Conservation (phyloP, 2,329 filamentous ascomycete genomes). For the Fonsecaea pedrosoi region DNA sequence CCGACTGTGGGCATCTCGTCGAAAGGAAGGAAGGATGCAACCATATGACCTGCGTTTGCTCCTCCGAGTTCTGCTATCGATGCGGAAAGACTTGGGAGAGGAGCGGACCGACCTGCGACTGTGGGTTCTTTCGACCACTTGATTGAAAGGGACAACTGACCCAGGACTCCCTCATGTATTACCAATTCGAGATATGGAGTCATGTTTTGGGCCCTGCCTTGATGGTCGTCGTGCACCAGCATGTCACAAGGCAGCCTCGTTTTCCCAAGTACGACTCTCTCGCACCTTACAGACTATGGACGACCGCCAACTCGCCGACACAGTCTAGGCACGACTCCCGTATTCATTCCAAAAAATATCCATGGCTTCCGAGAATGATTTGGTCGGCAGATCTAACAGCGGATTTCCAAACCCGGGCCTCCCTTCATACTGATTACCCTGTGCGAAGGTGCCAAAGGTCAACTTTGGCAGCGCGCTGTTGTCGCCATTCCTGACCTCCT, state of each 20-base stretch:
- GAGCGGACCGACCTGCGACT: neutral
- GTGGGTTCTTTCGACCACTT: neutral
- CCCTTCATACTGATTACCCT: constrained; percentile 26
- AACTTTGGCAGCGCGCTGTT: constrained; percentile 30
- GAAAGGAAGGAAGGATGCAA: constrained; percentile 31
- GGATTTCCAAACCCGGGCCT: constrained; percentile 27
- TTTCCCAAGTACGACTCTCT: neutral
- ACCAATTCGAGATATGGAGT: neutral
- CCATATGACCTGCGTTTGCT: constrained; percentile 32
- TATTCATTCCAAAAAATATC: constrained; percentile 15
- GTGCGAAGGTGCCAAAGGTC: constrained; percentile 29
- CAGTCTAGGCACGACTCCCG: neutral
- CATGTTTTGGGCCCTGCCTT: neutral
- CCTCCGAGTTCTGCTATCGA: constrained; percentile 30
- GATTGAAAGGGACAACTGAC: neutral
- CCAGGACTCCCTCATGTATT: neutral
- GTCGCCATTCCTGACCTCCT: constrained; percentile 24
- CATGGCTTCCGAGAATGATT: constrained; percentile 29
- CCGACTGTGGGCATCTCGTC: constrained; percentile 29
- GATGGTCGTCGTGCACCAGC: neutral
- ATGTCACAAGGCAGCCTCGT: neutral
- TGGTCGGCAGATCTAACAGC: constrained; percentile 28
- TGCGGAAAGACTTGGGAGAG: constrained; percentile 13
- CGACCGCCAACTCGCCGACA: neutral
- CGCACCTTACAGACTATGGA: neutral